phyloP scores from a whole-genome alignment of 495 filamentous ascomycete species.

The Xylaria intraflava region DNA sequence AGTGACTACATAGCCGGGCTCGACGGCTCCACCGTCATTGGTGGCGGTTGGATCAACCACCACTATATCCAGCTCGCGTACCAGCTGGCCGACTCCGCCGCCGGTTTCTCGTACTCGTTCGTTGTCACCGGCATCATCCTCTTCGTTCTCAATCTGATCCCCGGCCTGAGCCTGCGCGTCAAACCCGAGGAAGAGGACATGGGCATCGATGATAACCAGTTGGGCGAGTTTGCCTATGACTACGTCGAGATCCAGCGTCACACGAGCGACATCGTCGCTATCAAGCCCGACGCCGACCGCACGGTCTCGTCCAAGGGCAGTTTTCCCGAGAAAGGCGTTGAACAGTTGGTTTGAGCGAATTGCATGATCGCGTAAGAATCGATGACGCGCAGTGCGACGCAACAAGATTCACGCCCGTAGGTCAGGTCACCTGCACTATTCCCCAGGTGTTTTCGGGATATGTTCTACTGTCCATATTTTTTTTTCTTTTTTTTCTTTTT shows the following conservation, averaged over 20 bases:
- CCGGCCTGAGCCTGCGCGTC: constrained; percentile 65
- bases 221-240: constrained; percentile 81
- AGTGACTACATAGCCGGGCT: constrained; percentile 73
- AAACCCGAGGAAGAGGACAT: constrained; percentile 66
- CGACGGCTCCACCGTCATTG: constrained; percentile 58
- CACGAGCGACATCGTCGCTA: constrained; percentile 40
- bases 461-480: no score
- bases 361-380: background rate
- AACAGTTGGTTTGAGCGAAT: background rate
- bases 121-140: constrained; percentile 69
- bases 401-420: no score
- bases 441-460: no score
- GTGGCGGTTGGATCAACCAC: constrained; percentile 68
- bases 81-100: constrained; percentile 69
- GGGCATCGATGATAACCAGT: constrained; percentile 75
- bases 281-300: constrained; percentile 44
- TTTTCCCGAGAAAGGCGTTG: constrained; percentile 18
- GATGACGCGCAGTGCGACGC: no score
- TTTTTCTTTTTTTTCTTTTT: no score
- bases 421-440: no score
- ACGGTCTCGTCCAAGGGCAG: constrained; percentile 62
- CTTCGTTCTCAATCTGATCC: constrained; percentile 68
- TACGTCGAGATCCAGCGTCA: constrained; percentile 74
- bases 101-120: constrained; percentile 74
- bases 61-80: constrained; percentile 72